Conservation (phyloP, 768 basidiomycete species). For the Nidularia pulvinata region DNA sequence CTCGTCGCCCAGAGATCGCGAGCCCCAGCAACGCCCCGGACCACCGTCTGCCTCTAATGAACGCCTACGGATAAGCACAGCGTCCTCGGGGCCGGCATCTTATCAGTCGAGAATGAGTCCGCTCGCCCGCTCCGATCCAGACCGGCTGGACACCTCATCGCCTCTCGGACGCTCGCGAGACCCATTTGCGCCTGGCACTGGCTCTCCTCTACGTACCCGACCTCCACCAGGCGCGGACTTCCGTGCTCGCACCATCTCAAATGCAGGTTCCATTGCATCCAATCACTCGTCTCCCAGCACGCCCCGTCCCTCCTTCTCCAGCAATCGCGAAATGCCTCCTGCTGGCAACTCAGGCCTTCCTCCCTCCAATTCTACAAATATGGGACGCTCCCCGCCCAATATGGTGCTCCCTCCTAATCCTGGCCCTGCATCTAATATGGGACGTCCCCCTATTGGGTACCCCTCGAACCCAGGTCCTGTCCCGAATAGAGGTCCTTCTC, state of each 20-base stretch:
- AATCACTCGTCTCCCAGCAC: background rate
- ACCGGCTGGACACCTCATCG: conserved; percentile 9
- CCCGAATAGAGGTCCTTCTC: background rate
- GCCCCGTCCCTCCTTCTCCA: conserved; percentile 1
- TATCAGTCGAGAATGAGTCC: conserved; percentile 34
- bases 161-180: conserved; percentile 6
- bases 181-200: conserved; percentile 5
- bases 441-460: conserved; percentile 2
- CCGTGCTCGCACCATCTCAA: conserved; percentile 9
- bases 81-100: conserved; percentile 9
- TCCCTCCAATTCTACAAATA: conserved; percentile 1
- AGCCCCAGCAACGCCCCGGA: conserved; percentile 18
- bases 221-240: conserved; percentile 15
- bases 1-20: background rate
- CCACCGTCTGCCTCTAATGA: conserved; percentile 12
- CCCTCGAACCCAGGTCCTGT: conserved; percentile 6
- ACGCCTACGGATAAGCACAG: conserved; percentile 28
- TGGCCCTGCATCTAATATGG: background rate
- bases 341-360: conserved; percentile 3
- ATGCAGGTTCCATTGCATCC: background rate
- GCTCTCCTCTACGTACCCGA: conserved; percentile 18
- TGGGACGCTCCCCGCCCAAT: conserved; percentile 3
- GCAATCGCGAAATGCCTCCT: background rate
- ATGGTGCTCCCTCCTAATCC: background rate
- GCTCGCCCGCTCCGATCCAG: conserved; percentile 20